Evolutionary conservation across 2,329 filamentous ascomycete genomes (phyloP).

Genomic region (Talaromyces sp.): DNA sequence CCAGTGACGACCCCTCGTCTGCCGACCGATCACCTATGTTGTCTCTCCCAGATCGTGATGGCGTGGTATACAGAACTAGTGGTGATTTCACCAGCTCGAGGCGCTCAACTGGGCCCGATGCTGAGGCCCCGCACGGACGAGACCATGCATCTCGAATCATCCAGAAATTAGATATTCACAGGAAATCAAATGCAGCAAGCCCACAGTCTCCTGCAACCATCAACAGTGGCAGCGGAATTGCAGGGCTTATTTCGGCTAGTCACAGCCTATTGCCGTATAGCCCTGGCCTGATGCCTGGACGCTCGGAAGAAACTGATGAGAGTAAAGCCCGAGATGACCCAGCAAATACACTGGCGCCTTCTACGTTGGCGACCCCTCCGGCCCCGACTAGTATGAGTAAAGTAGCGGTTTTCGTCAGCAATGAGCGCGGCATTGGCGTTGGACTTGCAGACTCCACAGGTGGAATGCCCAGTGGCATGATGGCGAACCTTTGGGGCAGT

Average conservation of each 20-base stretch:
- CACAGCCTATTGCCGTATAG: constrained; percentile 70
- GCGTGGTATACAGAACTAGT: constrained; percentile 58
- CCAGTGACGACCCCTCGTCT: constrained; percentile 49
- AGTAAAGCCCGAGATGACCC: constrained; percentile 42
- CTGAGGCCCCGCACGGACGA: constrained; percentile 67
- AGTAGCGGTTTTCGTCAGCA: constrained; percentile 73
- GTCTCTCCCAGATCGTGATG: constrained; percentile 59
- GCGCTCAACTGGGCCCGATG: constrained; percentile 47
- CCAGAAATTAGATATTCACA: constrained; percentile 83
- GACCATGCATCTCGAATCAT: constrained; percentile 87
- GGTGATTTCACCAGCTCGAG: constrained; percentile 59
- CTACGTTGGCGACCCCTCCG: constrained; percentile 77
- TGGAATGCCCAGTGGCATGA: constrained; percentile 73
- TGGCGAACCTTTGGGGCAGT: constrained; percentile 93
- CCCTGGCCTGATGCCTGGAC: constrained; percentile 37
- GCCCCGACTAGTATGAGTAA: constrained; percentile 81
- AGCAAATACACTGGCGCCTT: constrained; percentile 63
- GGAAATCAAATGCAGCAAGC: constrained; percentile 62
- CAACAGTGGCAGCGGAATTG: constrained; percentile 61
- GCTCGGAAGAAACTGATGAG: constrained; percentile 28
- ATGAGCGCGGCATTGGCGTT: constrained; percentile 64
- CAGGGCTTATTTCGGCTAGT: constrained; percentile 78
- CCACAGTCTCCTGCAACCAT: constrained; percentile 37
- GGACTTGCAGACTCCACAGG: constrained; percentile 59
- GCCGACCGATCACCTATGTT: constrained; percentile 62